These are phyloP conservation scores for Macrolepiota dolichaula DNA, from an alignment of 768 basidiomycete genomes.

Conservation along the genomic window DNA sequence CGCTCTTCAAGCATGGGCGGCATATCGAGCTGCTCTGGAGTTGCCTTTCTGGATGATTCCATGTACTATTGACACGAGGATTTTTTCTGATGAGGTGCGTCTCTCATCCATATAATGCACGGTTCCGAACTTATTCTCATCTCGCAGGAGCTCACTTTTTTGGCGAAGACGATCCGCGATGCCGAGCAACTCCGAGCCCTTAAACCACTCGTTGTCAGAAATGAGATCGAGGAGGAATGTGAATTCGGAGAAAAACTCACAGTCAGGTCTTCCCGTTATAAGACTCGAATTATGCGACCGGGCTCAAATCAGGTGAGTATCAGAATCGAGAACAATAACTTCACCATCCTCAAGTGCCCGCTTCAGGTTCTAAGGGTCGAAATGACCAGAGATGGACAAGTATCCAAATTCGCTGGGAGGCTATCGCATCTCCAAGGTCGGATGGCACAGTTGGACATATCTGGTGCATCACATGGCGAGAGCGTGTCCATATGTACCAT, in stretches of 20 bases:
- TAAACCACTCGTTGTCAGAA: slow-evolving; percentile 42
- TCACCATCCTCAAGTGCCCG: too few relatives aligned
- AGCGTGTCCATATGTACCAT: slow-evolving; percentile 36
- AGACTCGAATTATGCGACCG: slow-evolving; percentile 33
- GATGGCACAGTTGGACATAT: slow-evolving; percentile 26
- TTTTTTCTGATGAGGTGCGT: slow-evolving; percentile 25
- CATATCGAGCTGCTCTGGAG: slow-evolving; percentile 28
- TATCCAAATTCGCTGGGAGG: slow-evolving; percentile 17
- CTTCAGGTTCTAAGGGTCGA: background rate
- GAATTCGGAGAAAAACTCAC: slow-evolving; percentile 25
- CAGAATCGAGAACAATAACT: background rate
- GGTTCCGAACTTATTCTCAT: slow-evolving; percentile 22
- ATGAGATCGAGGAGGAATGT: slow-evolving; percentile 37
- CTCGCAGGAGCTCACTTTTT: slow-evolving; percentile 20
- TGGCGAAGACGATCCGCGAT: slow-evolving; percentile 37
- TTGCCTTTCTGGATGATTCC: slow-evolving; percentile 8
- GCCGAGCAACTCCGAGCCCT: slow-evolving; percentile 31
- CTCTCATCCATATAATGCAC: background rate
- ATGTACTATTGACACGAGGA: slow-evolving; percentile 21
- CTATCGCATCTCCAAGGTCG: slow-evolving; percentile 35
- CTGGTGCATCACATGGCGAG: slow-evolving; percentile 22
- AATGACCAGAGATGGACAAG: slow-evolving; percentile 5
- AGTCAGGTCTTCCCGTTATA: slow-evolving; percentile 37
- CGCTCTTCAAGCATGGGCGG: slow-evolving; percentile 44
- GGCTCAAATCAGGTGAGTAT: slow-evolving; percentile 24